A percentile compares a stretch with the other conserved stretches of the same genome.
Evolutionary conservation across 805 yeast genomes (phyloP).

Genomic region (Pichia phayaonensis): DNA sequence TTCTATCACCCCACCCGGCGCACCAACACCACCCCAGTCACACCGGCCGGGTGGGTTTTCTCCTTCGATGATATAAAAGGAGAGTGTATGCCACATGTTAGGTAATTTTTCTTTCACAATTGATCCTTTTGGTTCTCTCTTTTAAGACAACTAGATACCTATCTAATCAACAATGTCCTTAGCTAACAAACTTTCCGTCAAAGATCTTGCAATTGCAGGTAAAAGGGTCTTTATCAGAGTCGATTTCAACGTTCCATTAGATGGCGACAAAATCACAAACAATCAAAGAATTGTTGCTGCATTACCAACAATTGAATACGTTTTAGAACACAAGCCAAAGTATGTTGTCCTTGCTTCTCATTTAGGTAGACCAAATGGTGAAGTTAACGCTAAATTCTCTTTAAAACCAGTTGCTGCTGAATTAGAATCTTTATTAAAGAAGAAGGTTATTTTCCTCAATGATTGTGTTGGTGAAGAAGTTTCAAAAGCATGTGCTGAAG

Average conservation of each 20-base stretch:
- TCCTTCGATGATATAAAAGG: background rate
- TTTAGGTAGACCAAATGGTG: slow-evolving; percentile 99
- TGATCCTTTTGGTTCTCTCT: background rate
- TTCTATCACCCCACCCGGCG: slow-evolving; percentile 5
- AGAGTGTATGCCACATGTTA: background rate
- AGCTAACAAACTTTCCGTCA: slow-evolving; percentile 86
- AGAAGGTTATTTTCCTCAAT: slow-evolving; percentile 69
- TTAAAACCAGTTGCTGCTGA: slow-evolving; percentile 90
- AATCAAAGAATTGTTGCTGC: slow-evolving; percentile 99
- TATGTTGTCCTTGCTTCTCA: slow-evolving; percentile 91
- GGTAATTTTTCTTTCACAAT: background rate
- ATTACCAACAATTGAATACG: slow-evolving; percentile 95
- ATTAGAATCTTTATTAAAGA: slow-evolving; percentile 67
- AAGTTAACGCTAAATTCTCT: slow-evolving; percentile 76
- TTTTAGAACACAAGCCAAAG: slow-evolving; percentile 85
- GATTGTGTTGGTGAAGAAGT: slow-evolving; percentile 94
- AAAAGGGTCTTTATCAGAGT: slow-evolving; percentile 99
- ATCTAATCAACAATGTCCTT: slow-evolving; percentile 62
- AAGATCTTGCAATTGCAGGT: slow-evolving; percentile 77
- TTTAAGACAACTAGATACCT: no score
- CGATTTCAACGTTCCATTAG: slow-evolving; percentile 92
- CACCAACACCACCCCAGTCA: background rate
- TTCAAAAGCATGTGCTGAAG: slow-evolving; percentile 66
- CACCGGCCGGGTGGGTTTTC: background rate
- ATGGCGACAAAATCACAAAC: slow-evolving; percentile 95